Evolutionary conservation across 352 stramenopile species (phyloP).

Genomic region (Globisporangium abappressorium): DNA sequence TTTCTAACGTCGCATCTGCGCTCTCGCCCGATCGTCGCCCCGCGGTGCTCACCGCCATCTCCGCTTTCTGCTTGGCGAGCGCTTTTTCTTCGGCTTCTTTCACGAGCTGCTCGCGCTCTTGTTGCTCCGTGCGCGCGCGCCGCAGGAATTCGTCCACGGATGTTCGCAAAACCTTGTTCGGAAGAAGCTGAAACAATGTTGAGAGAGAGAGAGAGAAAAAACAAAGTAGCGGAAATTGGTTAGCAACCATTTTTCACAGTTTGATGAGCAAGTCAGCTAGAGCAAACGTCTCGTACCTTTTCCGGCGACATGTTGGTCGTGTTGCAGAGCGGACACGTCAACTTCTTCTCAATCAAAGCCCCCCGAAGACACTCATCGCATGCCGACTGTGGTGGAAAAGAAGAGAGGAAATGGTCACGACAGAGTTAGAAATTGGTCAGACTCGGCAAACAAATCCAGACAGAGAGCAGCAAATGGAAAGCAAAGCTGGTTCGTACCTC

Average conservation of each 20-base stretch:
- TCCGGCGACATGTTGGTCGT: constrained; percentile 83
- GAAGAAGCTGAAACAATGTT: constrained; percentile 35
- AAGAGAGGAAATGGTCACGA: background rate
- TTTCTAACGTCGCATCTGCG: constrained; percentile 81
- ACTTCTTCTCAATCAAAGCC: constrained; percentile 74
- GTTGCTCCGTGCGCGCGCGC: constrained; percentile 71
- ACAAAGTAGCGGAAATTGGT: background rate
- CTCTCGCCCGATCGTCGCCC: constrained; percentile 54
- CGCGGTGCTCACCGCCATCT: constrained; percentile 48
- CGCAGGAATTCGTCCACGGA: constrained; percentile 83
- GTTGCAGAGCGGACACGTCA: constrained; percentile 78
- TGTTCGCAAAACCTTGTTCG: constrained; percentile 81
- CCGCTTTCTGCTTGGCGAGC: constrained; percentile 73
- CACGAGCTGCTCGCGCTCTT: constrained; percentile 81
- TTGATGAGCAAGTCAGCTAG: background rate
- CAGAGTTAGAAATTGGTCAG: constrained; percentile 14
- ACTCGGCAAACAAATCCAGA: background rate
- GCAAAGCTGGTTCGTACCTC: constrained; percentile 53
- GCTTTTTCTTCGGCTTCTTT: constrained; percentile 84
- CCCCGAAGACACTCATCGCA: constrained; percentile 82
- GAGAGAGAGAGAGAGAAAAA: background rate
- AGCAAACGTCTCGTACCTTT: constrained; percentile 30
- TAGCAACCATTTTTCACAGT: background rate
- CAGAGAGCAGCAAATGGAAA: background rate
- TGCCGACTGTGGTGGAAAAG: constrained; percentile 44